phyloP scores from a whole-genome alignment of 2,329 filamentous ascomycete genomes.

The Venturia effusa region DNA sequence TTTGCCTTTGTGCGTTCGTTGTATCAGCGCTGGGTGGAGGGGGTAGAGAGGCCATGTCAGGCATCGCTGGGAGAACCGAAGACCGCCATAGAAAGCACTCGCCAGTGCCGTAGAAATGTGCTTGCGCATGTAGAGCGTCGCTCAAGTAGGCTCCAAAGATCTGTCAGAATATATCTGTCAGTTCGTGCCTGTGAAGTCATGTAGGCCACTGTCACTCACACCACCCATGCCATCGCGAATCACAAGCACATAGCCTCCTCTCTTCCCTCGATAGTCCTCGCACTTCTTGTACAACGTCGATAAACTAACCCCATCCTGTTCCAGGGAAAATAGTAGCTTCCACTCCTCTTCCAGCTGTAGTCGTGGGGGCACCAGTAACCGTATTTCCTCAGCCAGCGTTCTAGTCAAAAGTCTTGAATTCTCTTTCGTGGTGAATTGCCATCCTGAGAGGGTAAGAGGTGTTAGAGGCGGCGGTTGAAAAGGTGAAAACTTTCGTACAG shows the following conservation, averaged over 20 bases:
- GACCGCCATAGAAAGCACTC: slow-evolving; percentile 92
- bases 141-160: slow-evolving; percentile 92
- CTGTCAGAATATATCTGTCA: slow-evolving; percentile 16
- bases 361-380: slow-evolving; percentile 75
- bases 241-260: slow-evolving; percentile 83
- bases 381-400: slow-evolving; percentile 81
- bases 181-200: slow-evolving; percentile 1
- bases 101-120: slow-evolving; percentile 89
- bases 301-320: slow-evolving; percentile 82
- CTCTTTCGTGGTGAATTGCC: slow-evolving; percentile 46
- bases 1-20: slow-evolving; percentile 49
- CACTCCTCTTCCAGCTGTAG: slow-evolving; percentile 81
- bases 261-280: slow-evolving; percentile 51
- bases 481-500: slow-evolving; percentile 57
- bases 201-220: slow-evolving; percentile 37
- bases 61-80: slow-evolving; percentile 47
- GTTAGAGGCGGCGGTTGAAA: slow-evolving; percentile 85
- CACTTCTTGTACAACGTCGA: slow-evolving; percentile 77
- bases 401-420: slow-evolving; percentile 57
- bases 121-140: slow-evolving; percentile 67
- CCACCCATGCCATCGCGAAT: slow-evolving; percentile 67
- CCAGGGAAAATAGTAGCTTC: slow-evolving; percentile 77
- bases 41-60: slow-evolving; percentile 44
- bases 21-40: slow-evolving; percentile 60
- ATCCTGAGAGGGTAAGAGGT: slow-evolving; percentile 61